A percentile compares a stretch with the other conserved stretches of the same genome.
Evolutionary conservation across 345 rosid genomes (phyloP).

Genomic region (Eucalyptus tenuipes): DNA sequence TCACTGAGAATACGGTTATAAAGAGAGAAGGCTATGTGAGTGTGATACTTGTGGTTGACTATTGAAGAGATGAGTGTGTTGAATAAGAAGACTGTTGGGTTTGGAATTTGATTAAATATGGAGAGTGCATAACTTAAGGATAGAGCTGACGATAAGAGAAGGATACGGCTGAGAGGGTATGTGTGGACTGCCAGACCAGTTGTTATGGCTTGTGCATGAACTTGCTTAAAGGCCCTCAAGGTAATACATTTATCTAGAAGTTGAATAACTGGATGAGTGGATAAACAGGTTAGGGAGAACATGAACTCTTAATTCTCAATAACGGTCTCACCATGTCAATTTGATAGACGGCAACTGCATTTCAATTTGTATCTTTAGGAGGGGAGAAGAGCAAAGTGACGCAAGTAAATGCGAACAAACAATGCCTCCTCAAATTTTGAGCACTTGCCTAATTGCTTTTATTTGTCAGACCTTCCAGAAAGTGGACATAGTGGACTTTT

Average conservation of each 20-base stretch:
- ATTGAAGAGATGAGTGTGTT: slow-evolving; percentile 44
- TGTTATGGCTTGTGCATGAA: slow-evolving; percentile 35
- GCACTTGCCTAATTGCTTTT: neutral
- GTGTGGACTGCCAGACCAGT: slow-evolving; percentile 43
- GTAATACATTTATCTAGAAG: slow-evolving; percentile 33
- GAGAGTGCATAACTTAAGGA: slow-evolving; percentile 27
- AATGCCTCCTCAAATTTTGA: neutral
- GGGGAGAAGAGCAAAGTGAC: neutral
- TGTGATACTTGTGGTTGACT: neutral
- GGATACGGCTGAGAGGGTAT: slow-evolving; percentile 55
- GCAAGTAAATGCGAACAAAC: neutral
- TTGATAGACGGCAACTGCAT: neutral
- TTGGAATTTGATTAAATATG: slow-evolving; percentile 30
- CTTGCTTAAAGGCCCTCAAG: slow-evolving; percentile 27
- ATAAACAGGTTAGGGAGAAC: slow-evolving; percentile 2
- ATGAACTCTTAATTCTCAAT: neutral
- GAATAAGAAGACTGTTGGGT: slow-evolving; percentile 46
- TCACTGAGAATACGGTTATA: slow-evolving; percentile 15
- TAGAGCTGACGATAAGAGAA: slow-evolving; percentile 20
- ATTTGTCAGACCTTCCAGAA: neutral
- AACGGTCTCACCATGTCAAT: neutral
- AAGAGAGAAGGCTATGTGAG: slow-evolving; percentile 32
- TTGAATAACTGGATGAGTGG: slow-evolving; percentile 20
- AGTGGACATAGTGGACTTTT: neutral
- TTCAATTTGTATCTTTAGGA: neutral